These are phyloP conservation scores for Nicotiana tabacum DNA, from an alignment of 257 asterid genomes.

Conservation along the genomic window DNA sequence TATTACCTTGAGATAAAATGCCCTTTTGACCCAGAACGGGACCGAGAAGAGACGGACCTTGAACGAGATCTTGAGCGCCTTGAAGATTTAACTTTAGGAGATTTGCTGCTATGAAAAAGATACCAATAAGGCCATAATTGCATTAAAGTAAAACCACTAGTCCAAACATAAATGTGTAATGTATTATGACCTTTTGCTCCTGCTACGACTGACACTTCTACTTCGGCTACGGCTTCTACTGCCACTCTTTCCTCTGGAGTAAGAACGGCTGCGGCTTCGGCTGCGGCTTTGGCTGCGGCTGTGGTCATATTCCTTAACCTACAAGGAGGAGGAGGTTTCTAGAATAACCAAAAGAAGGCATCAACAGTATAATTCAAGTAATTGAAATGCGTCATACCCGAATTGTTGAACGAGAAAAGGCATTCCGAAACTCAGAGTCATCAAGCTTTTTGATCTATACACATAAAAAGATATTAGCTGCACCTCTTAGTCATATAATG, in stretches of 20 bases:
- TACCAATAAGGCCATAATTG: slow-evolving; percentile 4
- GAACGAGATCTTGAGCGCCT: slow-evolving; percentile 75
- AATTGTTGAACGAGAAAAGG: slow-evolving; percentile 73
- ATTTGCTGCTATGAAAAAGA: slow-evolving; percentile 54
- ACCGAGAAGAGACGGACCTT: slow-evolving; percentile 27
- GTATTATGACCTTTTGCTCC: slow-evolving; percentile 60
- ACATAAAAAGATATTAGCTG: slow-evolving; percentile 3
- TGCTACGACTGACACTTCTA: slow-evolving; percentile 63
- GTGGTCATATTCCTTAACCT: slow-evolving; percentile 90
- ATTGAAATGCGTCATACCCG: slow-evolving; percentile 41
- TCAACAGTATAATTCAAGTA: background rate
- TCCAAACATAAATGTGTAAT: slow-evolving; percentile 2
- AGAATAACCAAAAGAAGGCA: background rate
- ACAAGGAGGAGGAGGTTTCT: background rate
- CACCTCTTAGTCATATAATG: background rate
- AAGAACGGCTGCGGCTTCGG: slow-evolving; percentile 62
- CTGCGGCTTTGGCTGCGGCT: slow-evolving; percentile 51
- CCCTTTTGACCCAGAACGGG: slow-evolving; percentile 52
- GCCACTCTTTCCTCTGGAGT: slow-evolving; percentile 64
- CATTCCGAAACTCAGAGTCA: slow-evolving; percentile 89
- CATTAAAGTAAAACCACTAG: background rate
- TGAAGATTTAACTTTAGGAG: slow-evolving; percentile 72
- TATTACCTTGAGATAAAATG: slow-evolving; percentile 65
- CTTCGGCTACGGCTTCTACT: slow-evolving; percentile 68
- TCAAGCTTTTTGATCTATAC: slow-evolving; percentile 86